A percentile compares a stretch with the other conserved stretches of the same genome.
These are phyloP conservation scores for Salvia miltiorrhiza DNA, from an alignment of 257 asterid genomes.

Conservation along the genomic window DNA sequence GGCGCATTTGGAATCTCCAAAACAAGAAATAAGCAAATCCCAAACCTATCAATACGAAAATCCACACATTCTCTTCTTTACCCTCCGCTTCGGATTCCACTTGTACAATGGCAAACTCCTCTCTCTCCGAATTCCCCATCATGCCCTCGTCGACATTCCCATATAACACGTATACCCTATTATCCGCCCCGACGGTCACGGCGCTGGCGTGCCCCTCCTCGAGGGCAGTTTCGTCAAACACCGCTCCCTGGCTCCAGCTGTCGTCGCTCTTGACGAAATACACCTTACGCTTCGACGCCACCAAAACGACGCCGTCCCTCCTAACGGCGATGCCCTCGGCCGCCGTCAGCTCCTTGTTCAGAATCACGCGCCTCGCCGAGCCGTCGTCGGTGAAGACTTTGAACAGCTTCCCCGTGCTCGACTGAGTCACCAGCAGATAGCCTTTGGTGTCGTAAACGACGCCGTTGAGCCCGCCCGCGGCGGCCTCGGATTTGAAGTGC, in stretches of 20 bases:
- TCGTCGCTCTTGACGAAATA: slow-evolving; percentile 62
- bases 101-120: slow-evolving; percentile 57
- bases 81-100: slow-evolving; percentile 52
- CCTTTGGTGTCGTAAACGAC: slow-evolving; percentile 57
- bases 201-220: slow-evolving; percentile 59
- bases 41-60: slow-evolving; percentile 63
- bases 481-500: slow-evolving; percentile 34
- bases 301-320: slow-evolving; percentile 67
- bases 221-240: slow-evolving; percentile 86
- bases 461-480: slow-evolving; percentile 63
- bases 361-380: slow-evolving; percentile 41
- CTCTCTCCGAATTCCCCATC: slow-evolving; percentile 44
- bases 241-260: slow-evolving; percentile 70
- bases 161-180: slow-evolving; percentile 74
- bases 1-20: slow-evolving; percentile 89
- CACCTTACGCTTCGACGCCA: slow-evolving; percentile 49
- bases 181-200: slow-evolving; percentile 62
- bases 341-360: slow-evolving; percentile 53
- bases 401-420: slow-evolving; percentile 62
- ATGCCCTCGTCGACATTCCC: slow-evolving; percentile 65
- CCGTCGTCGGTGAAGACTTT: slow-evolving; percentile 70
- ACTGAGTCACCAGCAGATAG: slow-evolving; percentile 61
- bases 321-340: slow-evolving; percentile 64
- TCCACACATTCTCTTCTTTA: slow-evolving; percentile 64
- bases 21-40: slow-evolving; percentile 65